A percentile compares a stretch with the other conserved stretches of the same genome.
Evolutionary conservation across 208 protist genomes (phyloP).

Genomic region (Tetramitus jugosus): DNA sequence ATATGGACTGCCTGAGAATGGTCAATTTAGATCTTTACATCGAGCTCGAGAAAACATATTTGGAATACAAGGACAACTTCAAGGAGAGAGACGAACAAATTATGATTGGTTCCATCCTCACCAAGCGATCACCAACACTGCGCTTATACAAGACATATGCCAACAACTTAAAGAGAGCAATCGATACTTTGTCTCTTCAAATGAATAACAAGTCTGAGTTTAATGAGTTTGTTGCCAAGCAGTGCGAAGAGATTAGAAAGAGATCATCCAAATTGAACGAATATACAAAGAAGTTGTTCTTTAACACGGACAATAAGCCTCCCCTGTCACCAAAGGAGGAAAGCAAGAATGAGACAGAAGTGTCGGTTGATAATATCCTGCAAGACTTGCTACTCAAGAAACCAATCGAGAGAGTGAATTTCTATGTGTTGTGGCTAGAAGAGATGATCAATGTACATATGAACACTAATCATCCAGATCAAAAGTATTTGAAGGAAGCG

Average conservation of each 20-base stretch:
- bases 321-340: background rate
- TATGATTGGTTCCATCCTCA: background rate
- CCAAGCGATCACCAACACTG: background rate
- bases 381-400: background rate
- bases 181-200: background rate
- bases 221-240: background rate
- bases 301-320: background rate
- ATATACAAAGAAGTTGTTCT: background rate
- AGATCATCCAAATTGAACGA: too few species aligned
- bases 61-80: too few species aligned
- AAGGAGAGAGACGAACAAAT: background rate
- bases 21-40: slow-evolving; percentile 3
- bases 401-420: background rate
- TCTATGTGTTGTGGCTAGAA: background rate
- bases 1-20: slow-evolving; percentile 19
- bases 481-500: background rate
- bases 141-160: slow-evolving; percentile 7
- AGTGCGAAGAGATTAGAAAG: too few species aligned
- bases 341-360: background rate
- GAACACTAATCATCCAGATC: background rate
- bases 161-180: slow-evolving; percentile 6
- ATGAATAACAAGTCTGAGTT: background rate
- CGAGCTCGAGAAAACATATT: background rate
- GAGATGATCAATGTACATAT: too few species aligned
- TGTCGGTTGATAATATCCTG: background rate